Conservation (phyloP, 768 basidiomycete genomes). For the Boletales sp. region DNA sequence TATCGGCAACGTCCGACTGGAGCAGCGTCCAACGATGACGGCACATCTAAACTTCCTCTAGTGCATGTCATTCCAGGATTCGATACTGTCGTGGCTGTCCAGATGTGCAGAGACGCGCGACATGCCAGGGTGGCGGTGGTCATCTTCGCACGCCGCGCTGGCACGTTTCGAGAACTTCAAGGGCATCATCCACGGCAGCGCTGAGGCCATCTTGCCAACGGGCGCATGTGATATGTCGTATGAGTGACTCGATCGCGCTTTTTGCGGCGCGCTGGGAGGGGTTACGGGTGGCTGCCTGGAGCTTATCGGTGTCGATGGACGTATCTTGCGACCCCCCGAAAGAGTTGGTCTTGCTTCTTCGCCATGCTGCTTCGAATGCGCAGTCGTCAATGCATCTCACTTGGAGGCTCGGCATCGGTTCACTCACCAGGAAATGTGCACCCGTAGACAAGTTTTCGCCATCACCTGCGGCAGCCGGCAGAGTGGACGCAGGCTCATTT, state of each 20-base stretch:
- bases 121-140: not conserved
- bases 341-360: not conserved
- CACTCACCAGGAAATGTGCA: constrained; percentile 16
- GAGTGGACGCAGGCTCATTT: constrained; percentile 4
- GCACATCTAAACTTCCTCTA: not conserved
- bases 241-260: constrained; percentile 17
- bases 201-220: constrained; percentile 19
- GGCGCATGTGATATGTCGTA: constrained; percentile 3
- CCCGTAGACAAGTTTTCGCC: constrained; percentile 8
- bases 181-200: constrained; percentile 28
- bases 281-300: constrained; percentile 10
- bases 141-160: constrained; percentile 1
- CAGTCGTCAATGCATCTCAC: constrained; percentile 1
- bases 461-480: constrained; percentile 10
- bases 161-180: constrained; percentile 9
- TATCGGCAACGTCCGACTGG: not conserved
- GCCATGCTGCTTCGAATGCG: constrained; percentile 4
- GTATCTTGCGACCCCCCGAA: not conserved
- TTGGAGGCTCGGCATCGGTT: not conserved
- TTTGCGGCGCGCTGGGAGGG: constrained; percentile 25
- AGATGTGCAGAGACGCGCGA: constrained; percentile 5
- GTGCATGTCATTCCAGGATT: constrained; percentile 32
- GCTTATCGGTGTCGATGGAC: constrained; percentile 21
- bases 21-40: constrained; percentile 1
- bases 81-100: constrained; percentile 33